Percentiles rank a stretch among this genome's conserved stretches.
phyloP scores from a whole-genome alignment of 1,139 yeast genomes.

The Debaryomyces sp. region DNA sequence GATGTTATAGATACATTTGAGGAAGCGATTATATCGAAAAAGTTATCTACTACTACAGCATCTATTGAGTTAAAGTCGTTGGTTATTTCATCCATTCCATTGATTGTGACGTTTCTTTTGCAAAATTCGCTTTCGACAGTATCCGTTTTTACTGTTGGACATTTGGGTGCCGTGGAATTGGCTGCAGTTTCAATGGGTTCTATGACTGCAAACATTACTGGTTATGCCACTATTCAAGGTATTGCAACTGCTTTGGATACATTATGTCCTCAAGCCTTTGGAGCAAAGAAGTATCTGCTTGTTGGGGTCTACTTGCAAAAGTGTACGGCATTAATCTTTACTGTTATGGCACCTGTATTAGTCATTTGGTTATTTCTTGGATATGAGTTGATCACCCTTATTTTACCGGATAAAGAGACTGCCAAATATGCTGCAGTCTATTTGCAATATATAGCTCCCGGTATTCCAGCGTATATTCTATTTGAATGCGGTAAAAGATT shows the following conservation, averaged over 20 bases:
- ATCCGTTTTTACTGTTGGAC: conserved; percentile 62
- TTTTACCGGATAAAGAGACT: conserved; percentile 50
- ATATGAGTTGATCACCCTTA: conserved; percentile 34
- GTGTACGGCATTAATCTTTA: conserved; percentile 53
- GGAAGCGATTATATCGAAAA: conserved; percentile 33
- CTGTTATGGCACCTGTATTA: conserved; percentile 53
- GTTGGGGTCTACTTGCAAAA: conserved; percentile 59
- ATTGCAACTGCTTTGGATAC: conserved; percentile 62
- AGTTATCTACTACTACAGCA: conserved; percentile 28
- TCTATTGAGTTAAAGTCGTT: conserved; percentile 43
- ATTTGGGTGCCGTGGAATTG: conserved; percentile 57
- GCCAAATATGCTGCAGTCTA: conserved; percentile 56
- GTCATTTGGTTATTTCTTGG: conserved; percentile 53
- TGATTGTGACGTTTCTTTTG: conserved; percentile 54
- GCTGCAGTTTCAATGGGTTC: conserved; percentile 67
- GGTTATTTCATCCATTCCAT: conserved; percentile 49
- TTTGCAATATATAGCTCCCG: conserved; percentile 51
- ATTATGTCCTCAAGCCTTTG: conserved; percentile 62
- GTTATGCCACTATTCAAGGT: conserved; percentile 61
- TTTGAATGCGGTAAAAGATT: conserved; percentile 59
- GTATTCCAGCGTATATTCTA: conserved; percentile 57
- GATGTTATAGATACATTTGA: conserved; percentile 39
- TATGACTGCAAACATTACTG: conserved; percentile 63
- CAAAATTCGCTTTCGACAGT: conserved; percentile 61
- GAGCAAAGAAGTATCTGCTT: conserved; percentile 53